These are phyloP conservation scores for Cyclotella cryptica DNA, from an alignment of 108 stramenopile genomes.

Conservation along the genomic window DNA sequence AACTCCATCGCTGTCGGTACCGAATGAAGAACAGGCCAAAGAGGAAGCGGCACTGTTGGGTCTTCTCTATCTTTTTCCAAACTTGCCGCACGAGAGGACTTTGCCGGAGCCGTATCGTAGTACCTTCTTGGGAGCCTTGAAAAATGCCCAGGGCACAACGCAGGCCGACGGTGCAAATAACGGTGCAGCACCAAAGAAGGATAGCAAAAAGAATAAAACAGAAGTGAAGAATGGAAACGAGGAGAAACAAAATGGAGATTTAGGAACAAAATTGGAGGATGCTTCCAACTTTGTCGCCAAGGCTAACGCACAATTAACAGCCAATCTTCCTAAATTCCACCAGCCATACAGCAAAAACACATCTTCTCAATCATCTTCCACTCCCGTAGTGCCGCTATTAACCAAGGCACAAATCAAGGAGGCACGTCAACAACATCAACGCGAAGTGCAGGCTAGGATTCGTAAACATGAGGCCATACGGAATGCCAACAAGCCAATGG, in stretches of 20 bases:
- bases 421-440: constrained; percentile 49
- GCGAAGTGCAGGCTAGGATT: constrained; percentile 60
- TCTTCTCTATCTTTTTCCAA: constrained; percentile 78
- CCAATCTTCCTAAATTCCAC: constrained; percentile 24
- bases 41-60: constrained; percentile 92
- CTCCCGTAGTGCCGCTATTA: constrained; percentile 43
- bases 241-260: background rate
- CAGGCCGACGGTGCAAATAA: constrained; percentile 25
- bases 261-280: constrained; percentile 1
- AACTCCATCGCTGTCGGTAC: constrained; percentile 63
- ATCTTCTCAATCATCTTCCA: constrained; percentile 47
- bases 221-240: constrained; percentile 8
- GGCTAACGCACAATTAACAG: constrained; percentile 36
- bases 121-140: constrained; percentile 78
- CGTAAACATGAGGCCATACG: constrained; percentile 77
- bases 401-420: constrained; percentile 59
- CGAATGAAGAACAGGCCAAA: constrained; percentile 82
- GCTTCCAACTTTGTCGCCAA: constrained; percentile 8
- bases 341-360: constrained; percentile 7
- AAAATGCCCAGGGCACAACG: constrained; percentile 26
- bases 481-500: constrained; percentile 78
- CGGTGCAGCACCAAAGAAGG: background rate
- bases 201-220: constrained; percentile 17
- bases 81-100: constrained; percentile 88
- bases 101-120: constrained; percentile 93